A percentile compares a stretch with the other conserved stretches of the same genome.
Conservation (phyloP, 441 rosid species). For the Adansonia gregorii region DNA sequence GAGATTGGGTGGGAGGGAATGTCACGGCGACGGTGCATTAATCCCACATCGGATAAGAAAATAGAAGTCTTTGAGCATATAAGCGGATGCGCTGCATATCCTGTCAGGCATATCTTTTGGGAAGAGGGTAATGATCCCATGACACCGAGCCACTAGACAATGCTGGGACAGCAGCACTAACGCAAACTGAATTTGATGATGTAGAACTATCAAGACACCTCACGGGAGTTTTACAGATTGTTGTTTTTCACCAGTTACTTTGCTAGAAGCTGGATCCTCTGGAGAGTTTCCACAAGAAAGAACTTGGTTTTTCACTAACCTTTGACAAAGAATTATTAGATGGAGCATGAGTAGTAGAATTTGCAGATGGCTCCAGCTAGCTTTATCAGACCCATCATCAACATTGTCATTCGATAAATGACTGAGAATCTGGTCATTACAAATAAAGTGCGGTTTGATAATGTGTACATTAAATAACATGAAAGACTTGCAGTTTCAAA, state of each 20-base stretch:
- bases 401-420: slow-evolving; percentile 34
- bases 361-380: slow-evolving; percentile 32
- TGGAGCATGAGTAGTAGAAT: slow-evolving; percentile 39
- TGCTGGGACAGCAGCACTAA: too few species aligned
- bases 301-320: slow-evolving; percentile 4
- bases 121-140: too few species aligned
- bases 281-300: too few species aligned
- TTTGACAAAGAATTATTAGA: slow-evolving; percentile 41
- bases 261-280: too few species aligned
- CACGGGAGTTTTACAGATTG: slow-evolving; percentile 46
- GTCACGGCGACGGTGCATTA: too few species aligned
- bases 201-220: slow-evolving; percentile 63
- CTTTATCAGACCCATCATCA: slow-evolving; percentile 44
- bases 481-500: neutral
- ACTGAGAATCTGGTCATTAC: slow-evolving; percentile 44
- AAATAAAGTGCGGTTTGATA: slow-evolving; percentile 17
- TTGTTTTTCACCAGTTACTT: slow-evolving; percentile 38
- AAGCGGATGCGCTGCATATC: too few species aligned
- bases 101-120: too few species aligned
- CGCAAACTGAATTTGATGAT: slow-evolving; percentile 60
- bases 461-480: neutral
- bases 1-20: too few species aligned
- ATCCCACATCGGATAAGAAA: too few species aligned
- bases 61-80: too few species aligned
- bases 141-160: too few species aligned